A percentile compares a stretch with the other conserved stretches of the same genome.
These are phyloP conservation scores for Pichia sp. DNA, from an alignment of 1,139 yeast species.

Conservation along the genomic window DNA sequence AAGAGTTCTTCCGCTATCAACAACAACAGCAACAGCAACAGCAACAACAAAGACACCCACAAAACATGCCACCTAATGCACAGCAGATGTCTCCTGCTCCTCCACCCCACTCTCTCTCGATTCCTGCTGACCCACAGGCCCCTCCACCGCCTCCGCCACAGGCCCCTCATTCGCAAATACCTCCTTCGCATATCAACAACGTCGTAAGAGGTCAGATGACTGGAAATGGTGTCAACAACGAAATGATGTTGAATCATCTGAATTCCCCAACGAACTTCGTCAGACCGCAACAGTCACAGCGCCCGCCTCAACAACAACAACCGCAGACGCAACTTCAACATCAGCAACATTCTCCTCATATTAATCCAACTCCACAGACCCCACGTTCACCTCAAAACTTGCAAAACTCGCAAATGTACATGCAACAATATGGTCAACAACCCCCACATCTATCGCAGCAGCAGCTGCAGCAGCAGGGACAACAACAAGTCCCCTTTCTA, in stretches of 20 bases:
- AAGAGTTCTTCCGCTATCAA: conserved; percentile 6
- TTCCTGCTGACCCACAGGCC: not conserved
- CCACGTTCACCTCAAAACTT: not conserved
- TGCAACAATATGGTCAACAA: not conserved
- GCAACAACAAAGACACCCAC: conserved; percentile 14
- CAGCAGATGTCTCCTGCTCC: conserved; percentile 15
- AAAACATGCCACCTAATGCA: conserved; percentile 6
- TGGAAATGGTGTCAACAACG: not conserved
- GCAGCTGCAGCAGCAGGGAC: conserved; percentile 11
- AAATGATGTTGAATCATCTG: not conserved
- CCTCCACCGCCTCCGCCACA: conserved; percentile 5
- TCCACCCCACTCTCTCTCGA: not conserved
- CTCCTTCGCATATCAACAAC: conserved; percentile 12
- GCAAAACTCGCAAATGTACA: not conserved
- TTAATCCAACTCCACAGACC: not conserved
- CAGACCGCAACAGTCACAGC: conserved; percentile 7
- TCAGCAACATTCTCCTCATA: conserved; percentile 3
- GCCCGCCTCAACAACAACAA: conserved; percentile 2
- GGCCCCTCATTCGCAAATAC: conserved; percentile 5
- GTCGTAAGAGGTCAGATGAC: conserved; percentile 2
- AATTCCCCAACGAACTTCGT: conserved; percentile 8
- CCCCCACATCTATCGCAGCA: not conserved
- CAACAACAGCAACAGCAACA: conserved; percentile 17
- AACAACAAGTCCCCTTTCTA: conserved; percentile 11
- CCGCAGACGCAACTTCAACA: not conserved